phyloP scores from a whole-genome alignment of 306 rosid genomes.

The Cucumis hystrix region DNA sequence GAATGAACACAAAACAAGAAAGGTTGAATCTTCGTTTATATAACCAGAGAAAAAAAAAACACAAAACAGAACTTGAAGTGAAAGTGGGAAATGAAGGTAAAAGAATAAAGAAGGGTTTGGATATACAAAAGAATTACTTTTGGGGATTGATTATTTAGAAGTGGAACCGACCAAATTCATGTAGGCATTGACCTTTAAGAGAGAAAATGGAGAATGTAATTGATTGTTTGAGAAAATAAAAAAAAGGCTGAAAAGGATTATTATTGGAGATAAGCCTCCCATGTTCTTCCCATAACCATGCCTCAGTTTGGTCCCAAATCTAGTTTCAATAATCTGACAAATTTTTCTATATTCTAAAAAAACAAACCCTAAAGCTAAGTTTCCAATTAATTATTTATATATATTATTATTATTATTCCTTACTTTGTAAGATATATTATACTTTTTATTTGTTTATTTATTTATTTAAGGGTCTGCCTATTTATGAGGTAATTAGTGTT shows the following conservation, averaged over 20 bases:
- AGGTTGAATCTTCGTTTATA: not conserved
- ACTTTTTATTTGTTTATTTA: not conserved
- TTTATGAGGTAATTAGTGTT: not conserved
- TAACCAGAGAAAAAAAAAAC: not conserved
- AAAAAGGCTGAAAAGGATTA: not conserved
- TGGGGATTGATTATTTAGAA: not conserved
- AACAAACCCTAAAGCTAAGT: not conserved
- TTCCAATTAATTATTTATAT: no score
- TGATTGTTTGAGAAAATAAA: not conserved
- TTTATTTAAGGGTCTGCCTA: not conserved
- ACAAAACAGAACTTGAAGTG: not conserved
- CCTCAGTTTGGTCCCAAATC: constrained; percentile 9
- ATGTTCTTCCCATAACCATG: constrained; percentile 9
- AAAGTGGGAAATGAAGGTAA: not conserved
- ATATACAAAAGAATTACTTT: not conserved
- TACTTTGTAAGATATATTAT: not conserved
- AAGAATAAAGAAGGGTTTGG: not conserved
- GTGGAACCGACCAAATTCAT: constrained; percentile 8
- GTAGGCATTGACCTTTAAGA: constrained; percentile 2
- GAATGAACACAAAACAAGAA: not conserved
- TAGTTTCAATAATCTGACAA: constrained; percentile 8
- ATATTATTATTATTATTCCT: not conserved
- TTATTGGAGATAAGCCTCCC: constrained; percentile 6
- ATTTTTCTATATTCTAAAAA: not conserved
- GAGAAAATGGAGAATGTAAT: constrained; percentile 1